Percentiles rank a stretch among this genome's conserved stretches.
Evolutionary conservation across 225 moss, liverwort and hornwort species (phyloP).

Genomic region (Marchantia paleacea): DNA sequence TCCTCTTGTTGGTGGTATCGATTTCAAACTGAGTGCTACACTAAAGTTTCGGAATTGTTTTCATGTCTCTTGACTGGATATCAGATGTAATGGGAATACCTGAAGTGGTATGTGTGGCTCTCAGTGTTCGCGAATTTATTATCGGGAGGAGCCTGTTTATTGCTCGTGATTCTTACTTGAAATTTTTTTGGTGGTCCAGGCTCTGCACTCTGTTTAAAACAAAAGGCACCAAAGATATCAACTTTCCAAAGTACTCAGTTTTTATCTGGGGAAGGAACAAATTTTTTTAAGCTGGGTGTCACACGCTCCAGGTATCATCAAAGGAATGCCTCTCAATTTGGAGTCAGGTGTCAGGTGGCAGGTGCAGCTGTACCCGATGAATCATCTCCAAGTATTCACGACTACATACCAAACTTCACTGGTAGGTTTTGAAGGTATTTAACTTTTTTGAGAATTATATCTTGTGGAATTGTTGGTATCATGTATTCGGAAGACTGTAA

Average conservation of each 20-base stretch:
- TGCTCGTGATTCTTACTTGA: no score
- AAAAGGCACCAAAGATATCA: background rate
- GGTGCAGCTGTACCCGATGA: conserved; percentile 37
- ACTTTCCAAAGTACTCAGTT: conserved; percentile 8
- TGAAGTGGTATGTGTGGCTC: no score
- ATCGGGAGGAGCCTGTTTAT: no score
- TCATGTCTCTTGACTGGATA: no score
- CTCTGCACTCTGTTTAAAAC: background rate
- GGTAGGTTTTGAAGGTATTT: background rate
- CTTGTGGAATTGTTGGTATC: background rate
- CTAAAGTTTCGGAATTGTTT: no score
- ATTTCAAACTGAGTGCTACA: no score
- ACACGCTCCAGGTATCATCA: background rate
- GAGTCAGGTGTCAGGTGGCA: conserved; percentile 25
- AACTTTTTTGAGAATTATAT: no score
- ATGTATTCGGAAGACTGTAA: background rate
- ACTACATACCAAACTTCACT: conserved; percentile 43
- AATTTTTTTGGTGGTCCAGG: conserved; percentile 9
- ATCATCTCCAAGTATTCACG: conserved; percentile 20
- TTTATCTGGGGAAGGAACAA: conserved; percentile 13
- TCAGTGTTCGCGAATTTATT: no score
- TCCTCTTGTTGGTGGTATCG: no score
- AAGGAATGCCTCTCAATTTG: background rate
- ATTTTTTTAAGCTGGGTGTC: conserved; percentile 11
- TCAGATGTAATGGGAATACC: no score